Conservation (phyloP, 2,329 filamentous ascomycete species). For the Cladosporium halotolerans region DNA sequence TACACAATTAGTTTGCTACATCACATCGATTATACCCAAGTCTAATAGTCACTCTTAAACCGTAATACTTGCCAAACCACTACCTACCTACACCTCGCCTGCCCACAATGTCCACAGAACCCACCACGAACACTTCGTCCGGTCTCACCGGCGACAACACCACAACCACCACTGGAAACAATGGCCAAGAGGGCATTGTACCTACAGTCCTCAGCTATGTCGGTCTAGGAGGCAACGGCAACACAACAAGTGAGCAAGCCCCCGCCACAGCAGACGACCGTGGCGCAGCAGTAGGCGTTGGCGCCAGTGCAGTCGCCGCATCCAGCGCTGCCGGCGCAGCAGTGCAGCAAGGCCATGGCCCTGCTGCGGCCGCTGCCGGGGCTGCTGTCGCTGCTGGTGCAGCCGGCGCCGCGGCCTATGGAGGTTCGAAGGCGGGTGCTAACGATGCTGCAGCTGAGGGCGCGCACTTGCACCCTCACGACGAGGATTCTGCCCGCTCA, state of each 20-base stretch:
- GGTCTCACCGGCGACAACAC: background rate
- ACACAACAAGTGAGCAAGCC: background rate
- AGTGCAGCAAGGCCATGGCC: background rate
- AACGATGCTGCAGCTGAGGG: background rate
- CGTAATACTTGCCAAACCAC: background rate
- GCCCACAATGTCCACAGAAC: slow-evolving; percentile 6
- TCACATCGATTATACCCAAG: background rate
- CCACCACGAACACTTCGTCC: background rate
- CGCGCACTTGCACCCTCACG: slow-evolving; percentile 3
- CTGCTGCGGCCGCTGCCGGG: background rate
- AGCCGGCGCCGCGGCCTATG: background rate
- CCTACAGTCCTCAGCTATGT: slow-evolving; percentile 20
- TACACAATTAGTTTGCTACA: background rate
- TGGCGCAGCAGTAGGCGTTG: background rate
- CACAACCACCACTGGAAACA: background rate
- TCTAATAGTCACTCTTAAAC: background rate
- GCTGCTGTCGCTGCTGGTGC: background rate
- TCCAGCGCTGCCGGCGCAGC: background rate
- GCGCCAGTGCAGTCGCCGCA: background rate
- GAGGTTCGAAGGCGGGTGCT: background rate
- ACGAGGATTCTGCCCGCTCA: background rate
- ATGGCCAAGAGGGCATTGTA: slow-evolving; percentile 14
- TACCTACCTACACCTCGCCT: background rate
- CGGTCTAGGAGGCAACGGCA: slow-evolving; percentile 13
- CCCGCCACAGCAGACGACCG: slow-evolving; percentile 3